Evolutionary conservation across 1,284 basidiomycete genomes (phyloP).

Genomic region (Ustilago xerochloae): DNA sequence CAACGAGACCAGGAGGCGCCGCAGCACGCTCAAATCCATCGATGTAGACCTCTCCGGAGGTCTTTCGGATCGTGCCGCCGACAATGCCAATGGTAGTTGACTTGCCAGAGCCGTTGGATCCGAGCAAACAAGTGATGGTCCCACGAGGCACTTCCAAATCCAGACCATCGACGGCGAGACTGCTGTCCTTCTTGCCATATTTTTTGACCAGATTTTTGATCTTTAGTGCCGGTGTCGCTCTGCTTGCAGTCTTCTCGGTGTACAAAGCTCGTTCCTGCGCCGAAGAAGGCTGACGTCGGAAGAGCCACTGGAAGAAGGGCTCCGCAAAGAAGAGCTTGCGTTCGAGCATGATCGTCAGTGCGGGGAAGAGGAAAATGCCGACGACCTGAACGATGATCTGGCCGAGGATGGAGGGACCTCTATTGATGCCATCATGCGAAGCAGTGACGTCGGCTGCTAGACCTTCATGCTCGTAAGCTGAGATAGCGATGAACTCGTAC

Average conservation of each 20-base stretch:
- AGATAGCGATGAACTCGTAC: slow-evolving; percentile 77
- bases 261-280: not conserved
- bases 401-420: slow-evolving; percentile 73
- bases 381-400: slow-evolving; percentile 69
- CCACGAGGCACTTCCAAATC: slow-evolving; percentile 76
- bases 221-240: slow-evolving; percentile 24
- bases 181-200: slow-evolving; percentile 45
- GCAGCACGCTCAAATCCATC: slow-evolving; percentile 71
- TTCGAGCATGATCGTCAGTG: slow-evolving; percentile 75
- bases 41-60: slow-evolving; percentile 74
- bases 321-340: slow-evolving; percentile 75
- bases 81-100: slow-evolving; percentile 79
- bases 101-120: slow-evolving; percentile 78
- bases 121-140: slow-evolving; percentile 80
- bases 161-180: slow-evolving; percentile 69
- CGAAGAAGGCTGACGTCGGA: slow-evolving; percentile 34
- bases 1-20: slow-evolving; percentile 74
- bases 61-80: slow-evolving; percentile 73
- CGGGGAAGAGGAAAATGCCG: slow-evolving; percentile 78
- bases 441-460: slow-evolving; percentile 73
- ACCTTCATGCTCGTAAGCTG: slow-evolving; percentile 76
- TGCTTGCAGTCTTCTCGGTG: slow-evolving; percentile 17
- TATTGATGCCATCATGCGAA: slow-evolving; percentile 64
- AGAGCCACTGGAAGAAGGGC: slow-evolving; percentile 67
- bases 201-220: slow-evolving; percentile 31